Conservation (phyloP, 495 filamentous ascomycete species). For the Penicillium verhagenii region DNA sequence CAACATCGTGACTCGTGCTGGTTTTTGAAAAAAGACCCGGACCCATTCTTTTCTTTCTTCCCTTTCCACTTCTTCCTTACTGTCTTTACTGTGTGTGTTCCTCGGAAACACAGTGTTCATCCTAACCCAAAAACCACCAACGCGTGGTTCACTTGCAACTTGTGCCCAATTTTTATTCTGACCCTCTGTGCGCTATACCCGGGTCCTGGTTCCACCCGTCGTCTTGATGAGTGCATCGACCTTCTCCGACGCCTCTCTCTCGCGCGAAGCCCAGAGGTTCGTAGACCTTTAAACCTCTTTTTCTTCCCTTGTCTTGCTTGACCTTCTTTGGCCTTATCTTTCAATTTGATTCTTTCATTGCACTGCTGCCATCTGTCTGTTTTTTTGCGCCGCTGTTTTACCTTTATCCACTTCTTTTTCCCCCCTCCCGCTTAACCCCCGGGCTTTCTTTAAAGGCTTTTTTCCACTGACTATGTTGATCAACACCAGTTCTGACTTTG, state of each 20-base stretch:
- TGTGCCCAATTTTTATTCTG: neutral
- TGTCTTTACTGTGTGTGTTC: constrained; percentile 6
- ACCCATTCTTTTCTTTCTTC: constrained; percentile 20
- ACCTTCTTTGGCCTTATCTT: neutral
- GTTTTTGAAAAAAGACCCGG: neutral
- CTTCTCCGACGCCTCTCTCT: constrained; percentile 45
- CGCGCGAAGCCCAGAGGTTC: constrained; percentile 45
- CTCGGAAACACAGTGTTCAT: constrained; percentile 6
- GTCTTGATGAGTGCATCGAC: constrained; percentile 51
- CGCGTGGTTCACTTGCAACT: neutral
- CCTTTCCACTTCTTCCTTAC: constrained; percentile 7
- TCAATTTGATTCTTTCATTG: neutral
- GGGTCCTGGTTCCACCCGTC: constrained; percentile 26
- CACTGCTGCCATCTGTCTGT: too few relatives aligned
- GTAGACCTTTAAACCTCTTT: constrained; percentile 13
- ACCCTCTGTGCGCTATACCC: constrained; percentile 3
- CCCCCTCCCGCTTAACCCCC: constrained; percentile 20
- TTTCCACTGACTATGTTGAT: constrained; percentile 45
- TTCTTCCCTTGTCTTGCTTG: neutral
- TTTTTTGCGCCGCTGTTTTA: constrained; percentile 6
- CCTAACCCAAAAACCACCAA: neutral
- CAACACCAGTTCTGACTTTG: constrained; percentile 54
- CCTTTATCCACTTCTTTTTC: constrained; percentile 2
- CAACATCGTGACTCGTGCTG: constrained; percentile 25
- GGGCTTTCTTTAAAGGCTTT: constrained; percentile 8